Evolutionary conservation across 2,329 filamentous ascomycete genomes (phyloP).

Genomic region (Sclerotinia nivalis): DNA sequence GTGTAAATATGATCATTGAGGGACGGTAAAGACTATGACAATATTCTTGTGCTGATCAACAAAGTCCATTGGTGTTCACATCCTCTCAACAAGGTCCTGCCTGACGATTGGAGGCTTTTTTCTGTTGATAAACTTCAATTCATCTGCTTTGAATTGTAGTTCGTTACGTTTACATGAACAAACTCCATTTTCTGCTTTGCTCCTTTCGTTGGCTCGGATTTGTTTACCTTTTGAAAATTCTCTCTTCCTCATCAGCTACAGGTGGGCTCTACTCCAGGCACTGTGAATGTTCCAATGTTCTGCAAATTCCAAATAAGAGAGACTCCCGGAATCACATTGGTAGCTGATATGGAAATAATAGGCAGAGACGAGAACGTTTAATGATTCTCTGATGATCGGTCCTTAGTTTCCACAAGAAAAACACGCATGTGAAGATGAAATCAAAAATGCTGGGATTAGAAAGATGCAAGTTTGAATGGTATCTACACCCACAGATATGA

Average conservation of each 20-base stretch:
- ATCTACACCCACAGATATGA: background rate
- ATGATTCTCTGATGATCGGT: background rate
- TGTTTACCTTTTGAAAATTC: background rate
- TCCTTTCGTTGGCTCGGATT: background rate
- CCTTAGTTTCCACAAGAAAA: background rate
- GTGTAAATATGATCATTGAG: background rate
- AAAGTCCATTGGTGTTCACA: background rate
- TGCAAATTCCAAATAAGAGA: background rate
- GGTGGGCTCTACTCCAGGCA: background rate
- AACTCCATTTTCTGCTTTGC: background rate
- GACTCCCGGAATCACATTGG: background rate
- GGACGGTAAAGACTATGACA: background rate
- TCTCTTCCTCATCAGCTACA: no score
- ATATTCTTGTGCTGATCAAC: background rate
- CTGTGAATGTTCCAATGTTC: background rate
- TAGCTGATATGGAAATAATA: background rate
- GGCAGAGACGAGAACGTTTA: background rate
- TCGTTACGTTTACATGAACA: background rate
- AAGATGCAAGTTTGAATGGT: background rate
- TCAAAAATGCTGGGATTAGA: background rate
- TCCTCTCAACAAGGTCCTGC: background rate
- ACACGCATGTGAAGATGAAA: background rate
- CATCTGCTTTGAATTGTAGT: background rate
- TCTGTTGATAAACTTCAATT: background rate
- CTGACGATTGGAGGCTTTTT: background rate